Conservation (phyloP, 768 basidiomycete species). For the Trametes villosa region DNA sequence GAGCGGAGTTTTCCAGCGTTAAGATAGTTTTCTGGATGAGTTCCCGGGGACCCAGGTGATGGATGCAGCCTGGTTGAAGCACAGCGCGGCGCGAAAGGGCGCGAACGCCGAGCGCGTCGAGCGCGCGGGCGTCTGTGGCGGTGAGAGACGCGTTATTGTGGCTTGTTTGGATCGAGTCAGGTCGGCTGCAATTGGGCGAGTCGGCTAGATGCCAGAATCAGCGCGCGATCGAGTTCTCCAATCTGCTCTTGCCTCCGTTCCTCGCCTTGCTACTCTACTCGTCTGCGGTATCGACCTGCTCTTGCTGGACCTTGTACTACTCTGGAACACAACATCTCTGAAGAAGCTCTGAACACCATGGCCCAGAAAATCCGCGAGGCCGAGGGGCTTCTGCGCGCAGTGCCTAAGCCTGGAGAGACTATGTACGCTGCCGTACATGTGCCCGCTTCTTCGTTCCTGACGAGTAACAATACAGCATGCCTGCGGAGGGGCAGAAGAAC, state of each 20-base stretch:
- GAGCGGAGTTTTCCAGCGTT: no score
- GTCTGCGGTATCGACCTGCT: neutral
- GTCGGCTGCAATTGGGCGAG: neutral
- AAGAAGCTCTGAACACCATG: conserved; percentile 25
- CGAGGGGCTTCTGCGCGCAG: conserved; percentile 47
- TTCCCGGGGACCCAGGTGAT: no score
- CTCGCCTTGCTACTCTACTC: neutral
- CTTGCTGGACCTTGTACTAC: neutral
- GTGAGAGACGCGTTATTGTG: conserved; percentile 20
- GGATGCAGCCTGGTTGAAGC: no score
- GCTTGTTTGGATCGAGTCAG: conserved; percentile 24
- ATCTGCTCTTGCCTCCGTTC: neutral
- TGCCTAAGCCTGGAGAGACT: conserved; percentile 47
- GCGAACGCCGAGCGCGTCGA: no score
- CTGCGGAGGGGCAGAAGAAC: conserved; percentile 86
- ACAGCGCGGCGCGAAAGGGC: no score
- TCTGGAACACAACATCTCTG: no score
- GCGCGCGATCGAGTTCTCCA: conserved; percentile 9
- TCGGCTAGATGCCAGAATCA: conserved; percentile 19
- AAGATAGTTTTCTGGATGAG: no score
- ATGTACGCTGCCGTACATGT: conserved; percentile 39
- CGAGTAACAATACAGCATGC: conserved; percentile 50
- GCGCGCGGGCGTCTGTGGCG: neutral
- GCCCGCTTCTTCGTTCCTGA: neutral
- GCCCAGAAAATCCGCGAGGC: conserved; percentile 46